A percentile compares a stretch with the other conserved stretches of the same genome.
Conservation (phyloP, 78 protist species). For the Dictyostelium brefeldianum region DNA sequence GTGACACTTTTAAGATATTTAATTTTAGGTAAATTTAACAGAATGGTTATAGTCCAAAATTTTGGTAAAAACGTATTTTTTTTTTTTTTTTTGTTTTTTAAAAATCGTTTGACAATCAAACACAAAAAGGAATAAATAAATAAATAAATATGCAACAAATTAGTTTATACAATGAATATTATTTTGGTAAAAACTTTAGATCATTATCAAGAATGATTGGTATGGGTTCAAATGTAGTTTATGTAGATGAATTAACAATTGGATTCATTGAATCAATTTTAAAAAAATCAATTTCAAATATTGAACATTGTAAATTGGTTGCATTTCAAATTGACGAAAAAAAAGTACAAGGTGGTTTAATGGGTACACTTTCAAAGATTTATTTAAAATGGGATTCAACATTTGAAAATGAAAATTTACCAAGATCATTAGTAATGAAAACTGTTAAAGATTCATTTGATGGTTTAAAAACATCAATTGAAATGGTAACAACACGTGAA, state of each 20-base stretch:
- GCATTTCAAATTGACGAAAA: not conserved
- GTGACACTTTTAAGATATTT: no score
- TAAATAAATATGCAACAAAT: no score
- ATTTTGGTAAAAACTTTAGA: no score
- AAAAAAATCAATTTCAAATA: not conserved
- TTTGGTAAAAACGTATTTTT: no score
- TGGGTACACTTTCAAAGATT: not conserved
- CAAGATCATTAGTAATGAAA: not conserved
- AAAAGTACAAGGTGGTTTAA: not conserved
- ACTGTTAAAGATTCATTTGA: not conserved
- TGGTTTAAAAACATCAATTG: not conserved
- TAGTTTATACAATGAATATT: no score
- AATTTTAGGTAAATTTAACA: no score
- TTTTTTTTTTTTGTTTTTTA: no score
- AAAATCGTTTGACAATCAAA: no score
- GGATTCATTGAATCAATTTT: constrained; percentile 4
- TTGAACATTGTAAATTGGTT: not conserved
- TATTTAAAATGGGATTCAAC: constrained; percentile 16
- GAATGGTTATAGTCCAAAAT: no score
- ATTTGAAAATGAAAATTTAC: not conserved
- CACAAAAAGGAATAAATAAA: no score
- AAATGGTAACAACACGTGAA: not conserved
- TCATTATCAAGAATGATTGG: no score
- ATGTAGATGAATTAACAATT: not conserved
- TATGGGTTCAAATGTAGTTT: no score